Evolutionary conservation across 352 stramenopile species (phyloP).

Genomic region (Plasmopara viticola): DNA sequence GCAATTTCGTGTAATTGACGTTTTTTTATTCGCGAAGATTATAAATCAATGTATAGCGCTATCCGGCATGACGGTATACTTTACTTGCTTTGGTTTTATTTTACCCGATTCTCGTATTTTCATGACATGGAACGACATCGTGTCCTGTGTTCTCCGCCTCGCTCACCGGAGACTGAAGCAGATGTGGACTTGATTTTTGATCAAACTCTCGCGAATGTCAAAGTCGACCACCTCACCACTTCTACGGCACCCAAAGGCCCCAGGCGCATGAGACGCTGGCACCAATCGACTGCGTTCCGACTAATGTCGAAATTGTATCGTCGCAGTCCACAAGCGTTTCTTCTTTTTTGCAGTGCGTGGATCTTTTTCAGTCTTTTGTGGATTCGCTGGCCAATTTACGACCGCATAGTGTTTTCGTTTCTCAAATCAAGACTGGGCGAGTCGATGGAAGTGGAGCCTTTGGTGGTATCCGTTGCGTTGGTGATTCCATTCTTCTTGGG

Average conservation of each 20-base stretch:
- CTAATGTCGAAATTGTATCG: conserved; percentile 17
- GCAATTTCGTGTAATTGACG: neutral
- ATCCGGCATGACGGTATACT: too few species aligned
- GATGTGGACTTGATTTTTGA: conserved; percentile 19
- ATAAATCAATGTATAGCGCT: too few species aligned
- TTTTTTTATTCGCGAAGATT: too few species aligned
- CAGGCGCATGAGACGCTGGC: conserved; percentile 16
- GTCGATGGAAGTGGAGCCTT: conserved; percentile 43
- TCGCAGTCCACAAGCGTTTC: conserved; percentile 9
- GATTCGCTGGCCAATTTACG: conserved; percentile 47
- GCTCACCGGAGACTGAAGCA: conserved; percentile 13
- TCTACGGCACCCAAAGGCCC: conserved; percentile 5
- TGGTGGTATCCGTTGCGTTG: conserved; percentile 31
- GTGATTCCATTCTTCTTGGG: conserved; percentile 32
- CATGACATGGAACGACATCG: conserved; percentile 26
- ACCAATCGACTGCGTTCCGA: conserved; percentile 9
- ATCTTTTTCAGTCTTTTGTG: conserved; percentile 35
- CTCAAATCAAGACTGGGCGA: conserved; percentile 25
- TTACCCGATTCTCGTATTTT: too few species aligned
- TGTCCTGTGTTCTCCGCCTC: conserved; percentile 8
- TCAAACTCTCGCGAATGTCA: conserved; percentile 15
- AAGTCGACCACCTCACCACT: conserved; percentile 17
- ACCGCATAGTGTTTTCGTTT: conserved; percentile 21
- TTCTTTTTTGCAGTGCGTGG: conserved; percentile 20
- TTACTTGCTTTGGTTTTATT: too few species aligned